A percentile compares a stretch with the other conserved stretches of the same genome.
These are phyloP conservation scores for Sclerotinia sclerotiorum DNA, from an alignment of 2,329 filamentous ascomycete genomes.

Conservation along the genomic window DNA sequence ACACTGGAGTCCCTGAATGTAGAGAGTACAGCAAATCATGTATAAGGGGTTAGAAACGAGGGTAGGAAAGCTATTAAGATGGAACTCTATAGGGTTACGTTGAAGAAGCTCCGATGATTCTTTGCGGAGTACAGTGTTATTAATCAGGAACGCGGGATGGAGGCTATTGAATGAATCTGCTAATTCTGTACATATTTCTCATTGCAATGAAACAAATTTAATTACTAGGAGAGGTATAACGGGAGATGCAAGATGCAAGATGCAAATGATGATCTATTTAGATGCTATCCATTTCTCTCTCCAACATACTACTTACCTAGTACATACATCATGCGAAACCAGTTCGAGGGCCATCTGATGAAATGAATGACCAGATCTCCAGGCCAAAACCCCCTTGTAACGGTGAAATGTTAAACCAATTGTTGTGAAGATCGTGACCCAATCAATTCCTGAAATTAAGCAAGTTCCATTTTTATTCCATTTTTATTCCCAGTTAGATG, in stretches of 20 bases:
- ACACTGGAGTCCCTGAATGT: not conserved
- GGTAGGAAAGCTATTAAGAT: not conserved
- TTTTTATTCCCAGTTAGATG: not conserved
- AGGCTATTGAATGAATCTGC: not conserved
- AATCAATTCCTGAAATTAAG: not conserved
- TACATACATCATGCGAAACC: not conserved
- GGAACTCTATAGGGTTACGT: not conserved
- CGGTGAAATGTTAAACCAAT: not conserved
- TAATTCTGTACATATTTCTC: constrained; percentile 1
- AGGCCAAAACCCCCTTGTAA: constrained; percentile 8
- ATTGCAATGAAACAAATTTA: constrained; percentile 5
- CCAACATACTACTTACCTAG: no score
- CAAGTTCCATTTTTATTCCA: constrained; percentile 10
- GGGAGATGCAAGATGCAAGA: not conserved
- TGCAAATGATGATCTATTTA: not conserved
- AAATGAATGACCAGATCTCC: constrained; percentile 14
- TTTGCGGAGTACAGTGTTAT: not conserved
- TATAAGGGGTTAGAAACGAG: not conserved
- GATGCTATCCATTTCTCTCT: not conserved
- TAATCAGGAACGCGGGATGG: not conserved
- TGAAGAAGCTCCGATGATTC: not conserved
- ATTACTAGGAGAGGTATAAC: not conserved
- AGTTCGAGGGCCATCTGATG: not conserved
- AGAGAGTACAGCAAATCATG: not conserved
- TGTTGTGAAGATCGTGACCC: constrained; percentile 6